Conservation (phyloP, 176 grass and related monocot species). For the Oryza australiensis region DNA sequence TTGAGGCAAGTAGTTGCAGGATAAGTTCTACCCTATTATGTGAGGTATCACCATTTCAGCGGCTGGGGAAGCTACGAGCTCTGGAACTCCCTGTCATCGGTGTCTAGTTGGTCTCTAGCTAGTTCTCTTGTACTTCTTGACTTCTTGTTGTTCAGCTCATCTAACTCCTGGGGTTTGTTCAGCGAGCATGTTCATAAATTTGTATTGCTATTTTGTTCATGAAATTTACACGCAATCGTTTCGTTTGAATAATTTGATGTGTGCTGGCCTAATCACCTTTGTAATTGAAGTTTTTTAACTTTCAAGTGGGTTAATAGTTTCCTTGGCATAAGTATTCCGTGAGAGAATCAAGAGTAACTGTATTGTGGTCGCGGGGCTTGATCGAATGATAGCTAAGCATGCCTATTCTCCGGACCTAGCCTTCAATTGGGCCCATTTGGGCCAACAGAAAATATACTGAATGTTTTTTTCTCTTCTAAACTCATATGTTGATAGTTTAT, state of each 20-base stretch:
- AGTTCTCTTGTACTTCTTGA: background rate
- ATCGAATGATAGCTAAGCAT: no score
- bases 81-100: background rate
- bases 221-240: background rate
- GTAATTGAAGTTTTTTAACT: no score
- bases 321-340: no score
- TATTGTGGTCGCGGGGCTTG: no score
- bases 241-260: background rate
- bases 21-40: background rate
- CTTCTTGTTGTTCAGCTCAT: background rate
- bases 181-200: background rate
- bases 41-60: background rate
- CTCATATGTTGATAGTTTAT: no score
- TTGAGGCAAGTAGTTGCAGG: background rate
- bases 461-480: no score
- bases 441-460: no score
- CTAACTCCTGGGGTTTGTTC: background rate
- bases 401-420: no score
- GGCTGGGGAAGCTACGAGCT: background rate
- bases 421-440: no score
- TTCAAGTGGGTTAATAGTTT: no score
- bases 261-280: no score
- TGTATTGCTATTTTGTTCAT: background rate
- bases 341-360: no score
- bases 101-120: background rate